A percentile compares a stretch with the other conserved stretches of the same genome.
phyloP scores from a whole-genome alignment of 768 basidiomycete genomes.

The Suillus cothurnatus region DNA sequence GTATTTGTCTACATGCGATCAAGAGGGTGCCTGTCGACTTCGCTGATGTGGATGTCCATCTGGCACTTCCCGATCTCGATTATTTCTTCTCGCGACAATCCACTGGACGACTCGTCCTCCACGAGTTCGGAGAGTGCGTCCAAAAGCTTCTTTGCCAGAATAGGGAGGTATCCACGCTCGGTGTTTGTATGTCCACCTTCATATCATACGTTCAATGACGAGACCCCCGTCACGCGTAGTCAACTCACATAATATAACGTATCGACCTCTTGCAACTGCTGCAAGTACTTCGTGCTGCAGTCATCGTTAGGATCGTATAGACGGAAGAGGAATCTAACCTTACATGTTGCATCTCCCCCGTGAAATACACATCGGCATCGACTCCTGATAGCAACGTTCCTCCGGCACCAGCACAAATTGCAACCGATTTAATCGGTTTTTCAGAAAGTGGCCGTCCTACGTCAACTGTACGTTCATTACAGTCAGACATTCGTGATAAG shows the following conservation, averaged over 20 bases:
- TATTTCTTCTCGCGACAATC: constrained; percentile 37
- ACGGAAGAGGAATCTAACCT: constrained; percentile 25
- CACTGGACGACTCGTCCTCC: constrained; percentile 33
- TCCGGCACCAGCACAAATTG: constrained; percentile 92
- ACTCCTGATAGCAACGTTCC: constrained; percentile 72
- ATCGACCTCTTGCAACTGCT: constrained; percentile 70
- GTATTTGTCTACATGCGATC: constrained; percentile 52
- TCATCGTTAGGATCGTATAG: constrained; percentile 20
- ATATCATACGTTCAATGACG: constrained; percentile 16
- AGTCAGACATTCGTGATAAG: neutral
- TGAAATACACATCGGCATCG: constrained; percentile 85
- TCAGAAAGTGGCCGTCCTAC: constrained; percentile 52
- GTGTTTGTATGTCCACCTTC: constrained; percentile 92
- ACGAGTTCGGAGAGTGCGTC: constrained; percentile 41
- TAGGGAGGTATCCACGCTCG: constrained; percentile 88
- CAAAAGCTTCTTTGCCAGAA: constrained; percentile 70
- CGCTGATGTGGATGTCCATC: constrained; percentile 70
- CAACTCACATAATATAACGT: constrained; percentile 81
- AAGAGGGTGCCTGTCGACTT: constrained; percentile 75
- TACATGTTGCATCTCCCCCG: constrained; percentile 93
- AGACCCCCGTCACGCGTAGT: constrained; percentile 13
- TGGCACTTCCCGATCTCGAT: constrained; percentile 23
- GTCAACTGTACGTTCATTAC: constrained; percentile 51
- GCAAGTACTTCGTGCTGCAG: constrained; percentile 85
- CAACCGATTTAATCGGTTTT: constrained; percentile 58